These are phyloP conservation scores for Polytolypa hystricis DNA, from an alignment of 2,329 filamentous ascomycete species.

Conservation along the genomic window DNA sequence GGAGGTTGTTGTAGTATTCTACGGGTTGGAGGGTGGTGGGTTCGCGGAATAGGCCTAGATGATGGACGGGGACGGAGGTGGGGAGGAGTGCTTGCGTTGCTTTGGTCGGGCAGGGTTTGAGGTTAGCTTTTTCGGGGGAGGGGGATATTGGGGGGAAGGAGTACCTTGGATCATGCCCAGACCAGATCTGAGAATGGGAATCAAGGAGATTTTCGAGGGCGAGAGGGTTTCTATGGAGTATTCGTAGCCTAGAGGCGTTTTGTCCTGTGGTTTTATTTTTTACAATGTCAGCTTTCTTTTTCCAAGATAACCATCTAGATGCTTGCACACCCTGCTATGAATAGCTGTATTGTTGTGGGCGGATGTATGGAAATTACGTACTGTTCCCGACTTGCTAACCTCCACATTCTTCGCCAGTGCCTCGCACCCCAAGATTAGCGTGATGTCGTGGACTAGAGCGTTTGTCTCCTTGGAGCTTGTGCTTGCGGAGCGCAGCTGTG, in stretches of 20 bases:
- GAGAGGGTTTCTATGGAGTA: constrained; percentile 57
- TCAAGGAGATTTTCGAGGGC: constrained; percentile 61
- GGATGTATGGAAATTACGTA: constrained; percentile 27
- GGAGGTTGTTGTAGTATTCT: constrained; percentile 97
- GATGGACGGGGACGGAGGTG: constrained; percentile 68
- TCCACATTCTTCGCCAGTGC: constrained; percentile 58
- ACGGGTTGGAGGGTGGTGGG: constrained; percentile 77
- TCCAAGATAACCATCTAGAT: background rate
- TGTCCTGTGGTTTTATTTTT: constrained; percentile 44
- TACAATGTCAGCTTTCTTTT: background rate
- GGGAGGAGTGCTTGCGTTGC: constrained; percentile 66
- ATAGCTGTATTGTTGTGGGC: background rate
- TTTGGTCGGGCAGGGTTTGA: background rate
- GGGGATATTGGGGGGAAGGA: constrained; percentile 6
- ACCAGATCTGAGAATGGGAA: constrained; percentile 87
- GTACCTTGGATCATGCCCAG: constrained; percentile 79
- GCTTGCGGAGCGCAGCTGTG: constrained; percentile 66
- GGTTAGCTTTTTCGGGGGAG: background rate
- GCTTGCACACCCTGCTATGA: background rate
- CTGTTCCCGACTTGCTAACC: constrained; percentile 49
- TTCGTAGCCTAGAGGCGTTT: constrained; percentile 65
- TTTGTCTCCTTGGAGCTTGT: constrained; percentile 67
- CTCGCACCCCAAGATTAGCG: constrained; percentile 70
- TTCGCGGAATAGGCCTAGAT: constrained; percentile 90
- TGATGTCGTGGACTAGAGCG: constrained; percentile 72